These are phyloP conservation scores for Nannochloropsis salina DNA, from an alignment of 108 stramenopile species.

Conservation along the genomic window DNA sequence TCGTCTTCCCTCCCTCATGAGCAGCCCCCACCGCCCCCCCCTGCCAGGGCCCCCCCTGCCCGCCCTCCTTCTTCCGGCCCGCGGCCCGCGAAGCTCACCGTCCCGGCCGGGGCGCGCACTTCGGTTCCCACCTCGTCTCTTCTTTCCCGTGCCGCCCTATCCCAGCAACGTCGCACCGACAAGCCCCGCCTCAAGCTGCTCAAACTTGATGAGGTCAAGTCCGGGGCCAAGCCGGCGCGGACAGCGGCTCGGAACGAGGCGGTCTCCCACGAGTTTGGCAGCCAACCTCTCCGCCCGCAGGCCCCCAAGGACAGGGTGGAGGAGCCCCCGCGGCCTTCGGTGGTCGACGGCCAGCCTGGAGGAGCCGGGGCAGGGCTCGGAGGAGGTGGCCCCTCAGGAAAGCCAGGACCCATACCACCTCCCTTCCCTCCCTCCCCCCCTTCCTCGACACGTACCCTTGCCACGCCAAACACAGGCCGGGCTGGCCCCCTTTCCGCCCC, in stretches of 20 bases:
- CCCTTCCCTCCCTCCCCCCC: neutral
- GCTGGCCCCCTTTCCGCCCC: constrained; percentile 15
- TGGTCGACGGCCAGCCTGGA: too few relatives aligned
- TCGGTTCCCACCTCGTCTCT: neutral
- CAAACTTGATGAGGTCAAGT: neutral
- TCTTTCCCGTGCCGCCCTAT: neutral
- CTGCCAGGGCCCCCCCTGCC: too few relatives aligned
- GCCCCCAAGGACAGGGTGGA: neutral
- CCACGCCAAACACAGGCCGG: neutral
- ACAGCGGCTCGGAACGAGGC: constrained; percentile 10
- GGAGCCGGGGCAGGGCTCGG: too few relatives aligned
- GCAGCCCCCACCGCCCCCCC: neutral
- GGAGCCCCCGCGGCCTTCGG: neutral
- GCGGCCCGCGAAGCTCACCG: neutral
- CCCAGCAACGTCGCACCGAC: neutral
- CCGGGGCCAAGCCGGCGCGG: neutral
- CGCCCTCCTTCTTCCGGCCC: neutral
- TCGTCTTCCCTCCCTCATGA: neutral
- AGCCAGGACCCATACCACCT: neutral
- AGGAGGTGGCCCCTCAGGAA: too few relatives aligned
- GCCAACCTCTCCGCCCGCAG: neutral
- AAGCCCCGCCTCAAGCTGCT: neutral
- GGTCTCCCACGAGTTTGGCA: constrained; percentile 4
- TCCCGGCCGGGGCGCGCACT: too few relatives aligned
- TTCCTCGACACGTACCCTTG: neutral